Percentiles rank a stretch among this genome's conserved stretches.
phyloP scores from a whole-genome alignment of 306 rosid genomes.

The Potentilla sterilis region DNA sequence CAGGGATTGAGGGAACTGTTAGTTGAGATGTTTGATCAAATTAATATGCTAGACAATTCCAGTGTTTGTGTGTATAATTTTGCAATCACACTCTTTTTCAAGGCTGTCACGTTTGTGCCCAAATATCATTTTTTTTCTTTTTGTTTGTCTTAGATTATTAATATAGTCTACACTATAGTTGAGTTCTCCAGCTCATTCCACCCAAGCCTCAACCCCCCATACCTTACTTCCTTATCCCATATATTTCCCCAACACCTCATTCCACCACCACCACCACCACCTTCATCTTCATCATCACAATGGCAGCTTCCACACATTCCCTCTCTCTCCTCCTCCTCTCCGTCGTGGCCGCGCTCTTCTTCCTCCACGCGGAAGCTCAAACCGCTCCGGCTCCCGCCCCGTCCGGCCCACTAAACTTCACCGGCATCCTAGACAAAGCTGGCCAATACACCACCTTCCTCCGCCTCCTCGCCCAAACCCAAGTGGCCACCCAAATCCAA shows the following conservation, averaged over 20 bases:
- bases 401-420: conserved; percentile 52
- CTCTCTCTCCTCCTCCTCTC: conserved; percentile 37
- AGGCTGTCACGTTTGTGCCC: conserved; percentile 9
- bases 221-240: conserved; percentile 26
- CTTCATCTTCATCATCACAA: conserved; percentile 25
- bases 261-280: not conserved
- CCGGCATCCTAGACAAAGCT: conserved; percentile 48
- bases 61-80: not conserved
- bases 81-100: not conserved
- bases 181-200: conserved; percentile 67
- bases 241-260: conserved; percentile 24
- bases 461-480: conserved; percentile 53
- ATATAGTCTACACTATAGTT: not conserved
- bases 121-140: not conserved
- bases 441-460: conserved; percentile 62
- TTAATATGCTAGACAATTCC: not conserved
- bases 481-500: conserved; percentile 42
- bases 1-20: not conserved
- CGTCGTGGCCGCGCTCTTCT: conserved; percentile 12
- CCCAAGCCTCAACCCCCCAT: conserved; percentile 17
- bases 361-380: conserved; percentile 45
- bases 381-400: conserved; percentile 53
- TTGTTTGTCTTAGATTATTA: not conserved
- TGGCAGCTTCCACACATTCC: conserved; percentile 47
- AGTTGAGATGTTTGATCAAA: conserved; percentile 6